Conservation (phyloP, 106 monocot species). For the Platanthera guangdongensis region DNA sequence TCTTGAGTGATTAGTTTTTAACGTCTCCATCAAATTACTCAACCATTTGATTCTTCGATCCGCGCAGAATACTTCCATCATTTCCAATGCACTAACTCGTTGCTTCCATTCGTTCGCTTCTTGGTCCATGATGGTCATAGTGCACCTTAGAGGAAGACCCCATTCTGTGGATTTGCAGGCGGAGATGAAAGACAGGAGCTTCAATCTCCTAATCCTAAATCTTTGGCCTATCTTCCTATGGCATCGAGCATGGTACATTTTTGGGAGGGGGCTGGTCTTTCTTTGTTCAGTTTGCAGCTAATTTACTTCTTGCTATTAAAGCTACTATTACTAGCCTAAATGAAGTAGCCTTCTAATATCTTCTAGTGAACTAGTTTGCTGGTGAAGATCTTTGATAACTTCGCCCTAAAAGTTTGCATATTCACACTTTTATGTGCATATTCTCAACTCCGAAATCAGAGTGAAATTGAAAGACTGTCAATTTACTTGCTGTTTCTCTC, state of each 20-base stretch:
- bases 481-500: not conserved
- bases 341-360: not conserved
- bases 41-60: not conserved
- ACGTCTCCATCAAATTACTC: not conserved
- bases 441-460: not conserved
- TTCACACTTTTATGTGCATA: not conserved
- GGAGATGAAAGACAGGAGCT: not conserved
- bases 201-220: not conserved
- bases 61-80: too few relatives aligned
- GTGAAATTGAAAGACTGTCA: not conserved
- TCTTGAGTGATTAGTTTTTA: not conserved
- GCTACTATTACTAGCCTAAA: not conserved
- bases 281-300: not conserved
- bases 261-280: too few relatives aligned
- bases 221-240: too few relatives aligned
- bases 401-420: not conserved
- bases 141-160: too few relatives aligned
- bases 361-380: not conserved
- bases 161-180: too few relatives aligned
- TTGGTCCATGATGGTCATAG: too few relatives aligned
- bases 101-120: too few relatives aligned
- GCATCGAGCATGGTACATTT: too few relatives aligned
- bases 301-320: not conserved
- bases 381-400: not conserved
- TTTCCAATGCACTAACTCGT: too few relatives aligned